Base-by-base conservation (phyloP, 768 basidiomycete genomes). In the Boletus barrowsii region DNA sequence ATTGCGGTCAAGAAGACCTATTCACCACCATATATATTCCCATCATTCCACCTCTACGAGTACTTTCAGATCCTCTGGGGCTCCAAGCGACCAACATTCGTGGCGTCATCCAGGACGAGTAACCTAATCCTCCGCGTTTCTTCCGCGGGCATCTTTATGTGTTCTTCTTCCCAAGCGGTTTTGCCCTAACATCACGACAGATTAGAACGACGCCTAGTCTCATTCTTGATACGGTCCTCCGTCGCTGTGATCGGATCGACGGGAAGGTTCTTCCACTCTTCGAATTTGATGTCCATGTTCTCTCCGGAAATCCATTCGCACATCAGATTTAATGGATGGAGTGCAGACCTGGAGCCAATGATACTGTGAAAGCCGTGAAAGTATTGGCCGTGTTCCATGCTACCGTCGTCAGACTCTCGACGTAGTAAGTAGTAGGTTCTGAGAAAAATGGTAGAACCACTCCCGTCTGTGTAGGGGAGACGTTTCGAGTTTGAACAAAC, bases 201-300 rank as follows among this genome's bases (percentile, higher is more conserved):
- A 14, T 24, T 24, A 24, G 4, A 40, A 29, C 1, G 13, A 45
- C 58, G 55, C 42, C 10, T 63, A 60, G n/a, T 41, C 51, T 67
- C 67, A 69, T 20, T 51, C 59, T 3, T 48, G 44, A 56, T 10
- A 29, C 29, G 35, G 53, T 3, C 68, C 65, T 9, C 68, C 66
- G 55, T 69, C 4, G 66, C 68, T 35, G 51, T 54, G 22, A 67
- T 56, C 5, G 60, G 65, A 26, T 66, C 68, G 4, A 58, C 55
- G 1, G 62, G 65, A 17, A 65, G 62, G 40, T 67, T 59, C 24
- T 54, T 58, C 65, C 65, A 62, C 36, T 67, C 66, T 33, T 64
- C 53, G 10, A 62, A 45, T 13, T 0, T 33, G 33, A 64, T 40
- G 5, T 56, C 50, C 50, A 64, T 52, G 0, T 56, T 56, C 6